These are phyloP conservation scores for Tetratostichococcus sp. DNA, from an alignment of 139 green algal species.

Conservation along the genomic window DNA sequence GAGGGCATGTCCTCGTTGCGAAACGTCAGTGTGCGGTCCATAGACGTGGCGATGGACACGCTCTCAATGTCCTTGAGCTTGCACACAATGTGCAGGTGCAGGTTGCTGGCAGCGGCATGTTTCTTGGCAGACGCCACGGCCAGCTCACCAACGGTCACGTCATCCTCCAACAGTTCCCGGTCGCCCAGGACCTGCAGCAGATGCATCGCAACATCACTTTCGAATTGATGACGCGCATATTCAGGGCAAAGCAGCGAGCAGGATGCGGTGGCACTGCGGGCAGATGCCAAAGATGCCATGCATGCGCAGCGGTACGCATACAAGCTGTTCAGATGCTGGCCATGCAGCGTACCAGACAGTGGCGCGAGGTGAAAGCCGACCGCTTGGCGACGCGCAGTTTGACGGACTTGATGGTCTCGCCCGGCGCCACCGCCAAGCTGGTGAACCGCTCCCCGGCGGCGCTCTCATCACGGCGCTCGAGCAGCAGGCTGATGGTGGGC, in stretches of 20 bases:
- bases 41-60: slow-evolving; percentile 12
- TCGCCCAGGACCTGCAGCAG: slow-evolving; percentile 24
- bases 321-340: no score
- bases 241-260: no score
- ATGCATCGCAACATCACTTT: no score
- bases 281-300: no score
- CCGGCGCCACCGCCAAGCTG: background rate
- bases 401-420: background rate
- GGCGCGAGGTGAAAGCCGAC: background rate
- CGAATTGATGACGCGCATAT: no score
- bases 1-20: background rate
- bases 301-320: no score
- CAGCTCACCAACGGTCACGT: slow-evolving; percentile 17
- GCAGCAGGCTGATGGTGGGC: background rate
- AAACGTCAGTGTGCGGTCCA: background rate
- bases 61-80: slow-evolving; percentile 14
- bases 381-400: background rate
- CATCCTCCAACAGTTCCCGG: slow-evolving; percentile 15
- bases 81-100: slow-evolving; percentile 24
- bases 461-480: background rate
- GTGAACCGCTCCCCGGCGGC: background rate
- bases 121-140: background rate
- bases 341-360: background rate
- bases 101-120: background rate
- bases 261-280: no score